phyloP scores from a whole-genome alignment of 2,329 filamentous ascomycete genomes.

The Exophiala mesophila region DNA sequence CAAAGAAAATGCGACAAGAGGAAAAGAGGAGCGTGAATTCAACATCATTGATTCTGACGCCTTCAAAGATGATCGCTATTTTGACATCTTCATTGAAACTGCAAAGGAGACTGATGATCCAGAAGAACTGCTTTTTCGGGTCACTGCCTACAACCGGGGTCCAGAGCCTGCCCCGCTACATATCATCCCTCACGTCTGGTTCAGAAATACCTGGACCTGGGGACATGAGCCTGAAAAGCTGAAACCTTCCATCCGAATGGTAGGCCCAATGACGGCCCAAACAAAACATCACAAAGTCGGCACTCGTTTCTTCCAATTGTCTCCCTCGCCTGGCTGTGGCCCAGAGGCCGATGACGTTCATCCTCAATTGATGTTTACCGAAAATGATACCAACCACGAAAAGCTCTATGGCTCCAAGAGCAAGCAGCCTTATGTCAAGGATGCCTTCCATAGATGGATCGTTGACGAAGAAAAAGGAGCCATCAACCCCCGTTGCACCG shows the following conservation, averaged over 20 bases:
- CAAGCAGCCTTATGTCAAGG: conserved; percentile 80
- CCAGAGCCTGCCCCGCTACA: conserved; percentile 86
- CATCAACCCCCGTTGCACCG: conserved; percentile 71
- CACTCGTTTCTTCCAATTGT: conserved; percentile 75
- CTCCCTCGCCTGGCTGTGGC: conserved; percentile 82
- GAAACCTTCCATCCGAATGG: conserved; percentile 71
- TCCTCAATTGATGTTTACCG: conserved; percentile 83
- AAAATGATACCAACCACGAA: conserved; percentile 88
- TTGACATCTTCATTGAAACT: conserved; percentile 95
- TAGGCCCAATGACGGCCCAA: conserved; percentile 63
- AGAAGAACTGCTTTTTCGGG: conserved; percentile 86
- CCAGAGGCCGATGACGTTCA: conserved; percentile 74
- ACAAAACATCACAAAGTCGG: conserved; percentile 78
- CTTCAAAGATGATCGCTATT: conserved; percentile 87
- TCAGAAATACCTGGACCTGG: conserved; percentile 97
- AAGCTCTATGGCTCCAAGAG: conserved; percentile 74
- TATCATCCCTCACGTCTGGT: conserved; percentile 93
- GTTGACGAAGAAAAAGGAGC: conserved; percentile 74
- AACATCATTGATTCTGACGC: conserved; percentile 84
- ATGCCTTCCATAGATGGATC: conserved; percentile 86
- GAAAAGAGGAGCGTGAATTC: conserved; percentile 77
- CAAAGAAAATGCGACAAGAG: conserved; percentile 73
- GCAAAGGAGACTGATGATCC: conserved; percentile 90
- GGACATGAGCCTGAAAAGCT: conserved; percentile 68
- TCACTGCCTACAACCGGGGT: conserved; percentile 94